These are phyloP conservation scores for Cinnamomum micranthum DNA, from an alignment of 164 flowering plant genomes.

Conservation along the genomic window DNA sequence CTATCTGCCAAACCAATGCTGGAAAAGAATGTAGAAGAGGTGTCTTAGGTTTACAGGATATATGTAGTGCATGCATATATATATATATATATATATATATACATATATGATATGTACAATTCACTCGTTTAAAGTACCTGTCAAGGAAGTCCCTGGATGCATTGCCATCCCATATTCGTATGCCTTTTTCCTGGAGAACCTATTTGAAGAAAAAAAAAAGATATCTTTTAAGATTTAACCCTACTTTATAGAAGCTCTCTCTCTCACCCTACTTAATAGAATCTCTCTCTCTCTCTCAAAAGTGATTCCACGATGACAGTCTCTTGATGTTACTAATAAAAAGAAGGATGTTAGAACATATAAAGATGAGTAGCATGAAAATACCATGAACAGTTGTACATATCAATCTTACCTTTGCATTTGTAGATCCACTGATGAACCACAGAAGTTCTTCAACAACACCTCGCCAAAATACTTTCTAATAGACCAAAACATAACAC, in stretches of 20 bases:
- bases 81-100: too few species aligned
- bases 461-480: conserved; percentile 97
- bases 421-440: conserved; percentile 98
- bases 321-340: too few species aligned
- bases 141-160: conserved; percentile 92
- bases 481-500: not conserved
- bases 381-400: not conserved
- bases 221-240: too few species aligned
- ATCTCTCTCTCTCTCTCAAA: too few species aligned
- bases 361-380: not conserved
- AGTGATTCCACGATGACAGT: too few species aligned
- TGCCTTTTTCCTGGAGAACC: conserved; percentile 72
- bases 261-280: too few species aligned
- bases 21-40: conserved; percentile 9
- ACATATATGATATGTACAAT: not conserved
- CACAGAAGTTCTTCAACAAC: conserved; percentile 97
- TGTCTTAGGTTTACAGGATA: not conserved
- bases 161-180: conserved; percentile 94
- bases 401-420: conserved; percentile 62
- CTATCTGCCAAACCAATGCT: conserved; percentile 73
- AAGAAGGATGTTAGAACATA: not conserved
- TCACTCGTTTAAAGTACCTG: conserved; percentile 32
- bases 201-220: conserved; percentile 2
- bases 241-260: too few species aligned
- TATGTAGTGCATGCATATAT: not conserved